A percentile compares a stretch with the other conserved stretches of the same genome.
These are phyloP conservation scores for Cylindrotheca closterium DNA, from an alignment of 108 stramenopile species.

Conservation along the genomic window DNA sequence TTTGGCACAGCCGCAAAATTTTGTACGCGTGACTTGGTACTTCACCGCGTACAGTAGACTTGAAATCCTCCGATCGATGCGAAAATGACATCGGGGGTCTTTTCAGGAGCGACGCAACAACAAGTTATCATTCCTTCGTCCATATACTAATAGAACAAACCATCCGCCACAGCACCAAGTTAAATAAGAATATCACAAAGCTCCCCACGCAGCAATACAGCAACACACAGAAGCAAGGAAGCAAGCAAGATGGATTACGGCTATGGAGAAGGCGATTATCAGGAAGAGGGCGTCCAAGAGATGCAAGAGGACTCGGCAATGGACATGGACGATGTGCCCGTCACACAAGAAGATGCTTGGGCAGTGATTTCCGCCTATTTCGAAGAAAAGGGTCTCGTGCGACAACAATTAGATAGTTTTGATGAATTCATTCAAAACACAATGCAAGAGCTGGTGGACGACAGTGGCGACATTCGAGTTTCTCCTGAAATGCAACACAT, in stretches of 20 bases:
- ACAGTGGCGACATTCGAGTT: slow-evolving; percentile 91
- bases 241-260: neutral
- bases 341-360: slow-evolving; percentile 99
- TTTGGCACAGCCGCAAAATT: no score
- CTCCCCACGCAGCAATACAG: no score
- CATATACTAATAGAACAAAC: no score
- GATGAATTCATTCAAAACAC: slow-evolving; percentile 98
- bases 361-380: slow-evolving; percentile 97
- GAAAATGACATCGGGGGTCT: no score
- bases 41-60: no score
- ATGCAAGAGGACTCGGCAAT: slow-evolving; percentile 10
- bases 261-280: neutral
- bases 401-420: slow-evolving; percentile 99
- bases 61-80: no score
- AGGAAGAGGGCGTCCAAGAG: neutral
- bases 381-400: slow-evolving; percentile 98
- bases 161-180: no score
- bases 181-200: no score
- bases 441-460: slow-evolving; percentile 97
- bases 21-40: no score
- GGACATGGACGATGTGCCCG: slow-evolving; percentile 77
- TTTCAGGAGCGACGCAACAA: no score
- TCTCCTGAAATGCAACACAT: slow-evolving; percentile 91
- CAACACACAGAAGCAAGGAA: no score
- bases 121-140: no score